Conservation (phyloP, 345 rosid genomes). For the Boechera divaricarpa region DNA sequence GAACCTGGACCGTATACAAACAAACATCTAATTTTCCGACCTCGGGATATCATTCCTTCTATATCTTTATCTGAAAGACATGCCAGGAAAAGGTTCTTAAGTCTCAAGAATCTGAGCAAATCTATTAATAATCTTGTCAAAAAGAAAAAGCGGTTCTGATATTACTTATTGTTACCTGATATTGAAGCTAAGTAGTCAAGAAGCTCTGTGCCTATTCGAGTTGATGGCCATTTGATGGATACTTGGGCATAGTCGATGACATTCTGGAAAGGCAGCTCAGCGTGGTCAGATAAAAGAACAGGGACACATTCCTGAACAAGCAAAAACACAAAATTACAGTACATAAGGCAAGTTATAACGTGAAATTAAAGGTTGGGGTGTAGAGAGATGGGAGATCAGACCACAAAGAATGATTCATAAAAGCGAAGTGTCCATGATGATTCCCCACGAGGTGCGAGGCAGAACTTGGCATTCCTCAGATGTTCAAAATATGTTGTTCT, state of each 20-base stretch:
- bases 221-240: slow-evolving; percentile 97
- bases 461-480: slow-evolving; percentile 87
- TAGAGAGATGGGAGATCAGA: slow-evolving; percentile 42
- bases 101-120: slow-evolving; percentile 12
- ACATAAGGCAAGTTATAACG: not conserved
- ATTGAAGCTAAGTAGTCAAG: slow-evolving; percentile 86
- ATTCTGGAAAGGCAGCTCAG: slow-evolving; percentile 92
- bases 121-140: not conserved
- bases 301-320: slow-evolving; percentile 90
- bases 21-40: slow-evolving; percentile 75
- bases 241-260: slow-evolving; percentile 75
- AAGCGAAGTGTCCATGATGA: slow-evolving; percentile 99
- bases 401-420: slow-evolving; percentile 95
- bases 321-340: slow-evolving; percentile 8
- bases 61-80: slow-evolving; percentile 59
- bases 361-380: not conserved
- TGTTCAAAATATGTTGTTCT: slow-evolving; percentile 88
- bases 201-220: slow-evolving; percentile 72
- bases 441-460: slow-evolving; percentile 97
- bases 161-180: slow-evolving; percentile 49
- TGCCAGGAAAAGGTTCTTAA: not conserved
- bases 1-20: slow-evolving; percentile 78
- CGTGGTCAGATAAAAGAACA: slow-evolving; percentile 85
- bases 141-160: not conserved
- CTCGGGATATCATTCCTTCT: slow-evolving; percentile 73